Percentiles rank a stretch among this genome's conserved stretches.
Conservation (phyloP, 2,329 filamentous ascomycete genomes). For the Diaporthe sp. region DNA sequence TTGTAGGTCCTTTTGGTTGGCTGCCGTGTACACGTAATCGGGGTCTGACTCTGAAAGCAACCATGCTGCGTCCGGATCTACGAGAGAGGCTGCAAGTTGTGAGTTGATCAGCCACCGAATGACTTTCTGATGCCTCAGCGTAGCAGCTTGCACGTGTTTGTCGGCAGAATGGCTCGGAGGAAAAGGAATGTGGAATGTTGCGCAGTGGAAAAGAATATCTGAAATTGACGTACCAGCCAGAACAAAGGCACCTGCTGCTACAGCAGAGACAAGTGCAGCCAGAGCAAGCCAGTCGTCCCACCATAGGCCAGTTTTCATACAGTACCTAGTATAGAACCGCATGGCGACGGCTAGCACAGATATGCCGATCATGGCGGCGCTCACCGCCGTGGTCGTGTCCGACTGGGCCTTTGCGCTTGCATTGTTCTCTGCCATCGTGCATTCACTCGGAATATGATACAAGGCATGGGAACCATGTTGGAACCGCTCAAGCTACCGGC, state of each 20-base stretch:
- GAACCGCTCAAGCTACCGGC: background rate
- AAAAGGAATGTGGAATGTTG: background rate
- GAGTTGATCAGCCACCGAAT: background rate
- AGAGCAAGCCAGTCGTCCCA: slow-evolving; percentile 36
- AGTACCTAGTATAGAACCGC: slow-evolving; percentile 25
- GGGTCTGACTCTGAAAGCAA: slow-evolving; percentile 16
- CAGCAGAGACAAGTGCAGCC: slow-evolving; percentile 3
- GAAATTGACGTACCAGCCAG: slow-evolving; percentile 25
- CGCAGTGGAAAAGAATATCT: background rate
- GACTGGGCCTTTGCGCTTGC: slow-evolving; percentile 2
- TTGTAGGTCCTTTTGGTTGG: slow-evolving; percentile 38
- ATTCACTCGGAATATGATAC: background rate
- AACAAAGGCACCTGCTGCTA: slow-evolving; percentile 34
- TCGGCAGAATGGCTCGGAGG: too few relatives aligned
- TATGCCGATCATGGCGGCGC: slow-evolving; percentile 31
- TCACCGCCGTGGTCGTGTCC: slow-evolving; percentile 2
- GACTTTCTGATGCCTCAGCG: background rate
- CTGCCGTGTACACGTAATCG: slow-evolving; percentile 35
- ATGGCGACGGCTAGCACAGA: slow-evolving; percentile 21
- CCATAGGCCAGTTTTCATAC: slow-evolving; percentile 18
- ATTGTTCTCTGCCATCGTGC: background rate
- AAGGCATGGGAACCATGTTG: background rate
- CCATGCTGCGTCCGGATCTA: slow-evolving; percentile 6
- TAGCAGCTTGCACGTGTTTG: background rate
- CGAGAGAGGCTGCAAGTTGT: background rate